Conservation (phyloP, 306 rosid species). For the Rosa rugosa region DNA sequence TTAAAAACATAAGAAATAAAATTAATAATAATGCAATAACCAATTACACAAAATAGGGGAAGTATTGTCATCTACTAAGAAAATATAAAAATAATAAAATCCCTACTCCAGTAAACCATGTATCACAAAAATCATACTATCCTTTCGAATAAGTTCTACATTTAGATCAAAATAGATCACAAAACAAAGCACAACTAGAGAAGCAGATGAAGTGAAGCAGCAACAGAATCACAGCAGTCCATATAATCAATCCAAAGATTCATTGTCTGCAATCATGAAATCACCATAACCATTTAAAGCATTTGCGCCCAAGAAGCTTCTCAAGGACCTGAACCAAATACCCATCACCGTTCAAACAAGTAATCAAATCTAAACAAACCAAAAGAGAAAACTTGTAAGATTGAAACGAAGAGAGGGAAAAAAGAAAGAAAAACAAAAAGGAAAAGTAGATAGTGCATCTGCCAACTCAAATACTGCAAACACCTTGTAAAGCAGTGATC, state of each 20-base stretch:
- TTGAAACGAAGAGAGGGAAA: not conserved
- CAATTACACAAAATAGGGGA: constrained; percentile 4
- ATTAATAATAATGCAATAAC: not conserved
- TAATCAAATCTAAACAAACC: constrained; percentile 35
- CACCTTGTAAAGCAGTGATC: not conserved
- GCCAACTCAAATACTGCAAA: not conserved
- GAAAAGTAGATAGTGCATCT: not conserved
- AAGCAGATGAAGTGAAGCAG: constrained; percentile 73
- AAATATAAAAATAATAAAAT: not conserved
- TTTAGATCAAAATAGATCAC: constrained; percentile 42
- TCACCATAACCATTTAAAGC: constrained; percentile 83
- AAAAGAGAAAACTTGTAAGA: not conserved
- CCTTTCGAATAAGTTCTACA: constrained; percentile 46
- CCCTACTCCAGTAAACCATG: constrained; percentile 17
- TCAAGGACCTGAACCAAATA: constrained; percentile 77
- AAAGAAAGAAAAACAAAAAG: not conserved
- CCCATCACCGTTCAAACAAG: constrained; percentile 58
- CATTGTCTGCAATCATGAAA: constrained; percentile 80
- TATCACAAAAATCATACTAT: constrained; percentile 31
- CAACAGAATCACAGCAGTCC: constrained; percentile 78
- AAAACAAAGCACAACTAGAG: constrained; percentile 50
- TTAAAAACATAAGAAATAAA: not conserved
- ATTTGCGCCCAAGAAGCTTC: constrained; percentile 81
- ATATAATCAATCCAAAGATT: constrained; percentile 74
- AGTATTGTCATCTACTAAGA: constrained; percentile 26